Evolutionary conservation across 768 basidiomycete species (phyloP).

Genomic region (Erythrobasidium yunnanense): DNA sequence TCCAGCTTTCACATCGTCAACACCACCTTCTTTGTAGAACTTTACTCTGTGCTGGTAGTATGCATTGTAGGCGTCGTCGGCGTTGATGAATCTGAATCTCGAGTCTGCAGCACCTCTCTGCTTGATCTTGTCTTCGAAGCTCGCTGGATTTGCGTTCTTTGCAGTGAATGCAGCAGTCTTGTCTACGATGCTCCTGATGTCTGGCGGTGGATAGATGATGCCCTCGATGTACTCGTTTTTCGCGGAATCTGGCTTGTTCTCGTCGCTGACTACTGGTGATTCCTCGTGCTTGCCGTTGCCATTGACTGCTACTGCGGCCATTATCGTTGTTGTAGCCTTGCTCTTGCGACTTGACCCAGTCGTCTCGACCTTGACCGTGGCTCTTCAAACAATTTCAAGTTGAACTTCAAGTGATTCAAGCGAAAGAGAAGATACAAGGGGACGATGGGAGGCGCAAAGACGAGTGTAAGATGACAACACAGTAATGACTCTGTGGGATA

Average conservation of each 20-base stretch:
- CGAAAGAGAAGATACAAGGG: too few relatives aligned
- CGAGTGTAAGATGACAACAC: too few relatives aligned
- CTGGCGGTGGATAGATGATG: constrained; percentile 88
- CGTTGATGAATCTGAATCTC: constrained; percentile 97
- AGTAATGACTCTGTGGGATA: too few relatives aligned
- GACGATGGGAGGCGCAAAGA: too few relatives aligned
- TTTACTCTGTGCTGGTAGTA: constrained; percentile 92
- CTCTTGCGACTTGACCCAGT: too few relatives aligned
- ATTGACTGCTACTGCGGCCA: not conserved
- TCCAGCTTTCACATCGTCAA: constrained; percentile 36
- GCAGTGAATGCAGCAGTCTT: constrained; percentile 84
- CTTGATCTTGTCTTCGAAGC: constrained; percentile 93
- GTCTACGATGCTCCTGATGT: constrained; percentile 96
- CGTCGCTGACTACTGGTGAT: not conserved
- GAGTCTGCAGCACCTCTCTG: constrained; percentile 92
- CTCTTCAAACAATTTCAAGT: too few relatives aligned
- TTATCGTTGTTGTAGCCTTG: too few relatives aligned
- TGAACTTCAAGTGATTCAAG: too few relatives aligned
- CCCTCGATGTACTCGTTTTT: constrained; percentile 43
- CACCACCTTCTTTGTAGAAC: constrained; percentile 58
- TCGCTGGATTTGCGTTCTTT: constrained; percentile 67
- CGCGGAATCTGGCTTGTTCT: not conserved
- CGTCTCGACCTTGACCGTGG: too few relatives aligned
- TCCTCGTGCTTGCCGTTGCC: too few relatives aligned
- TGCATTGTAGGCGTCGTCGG: constrained; percentile 92